Base-by-base conservation (phyloP, 441 rosid genomes). In the Erodium chrysanthum region DNA sequence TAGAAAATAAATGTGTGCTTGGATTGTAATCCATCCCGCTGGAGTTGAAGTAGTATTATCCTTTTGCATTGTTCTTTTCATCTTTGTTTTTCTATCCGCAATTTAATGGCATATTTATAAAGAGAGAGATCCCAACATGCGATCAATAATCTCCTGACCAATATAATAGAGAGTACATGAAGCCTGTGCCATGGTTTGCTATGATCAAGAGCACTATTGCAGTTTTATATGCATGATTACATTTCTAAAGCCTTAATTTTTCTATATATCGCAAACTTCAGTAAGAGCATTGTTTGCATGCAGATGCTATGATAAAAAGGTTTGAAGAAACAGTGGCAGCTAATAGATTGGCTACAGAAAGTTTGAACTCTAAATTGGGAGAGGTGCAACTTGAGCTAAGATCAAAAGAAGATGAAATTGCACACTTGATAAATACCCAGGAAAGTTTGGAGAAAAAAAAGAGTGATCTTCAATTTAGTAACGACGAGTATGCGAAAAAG, bases 371-470 rank as follows among this genome's bases (percentile, higher is more conserved):
- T 75, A 84, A 85, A 76, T 74, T 89, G 71, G 88, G 68, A 66
- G 85, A 83, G 69, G 58, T 80, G 79, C 80, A 77, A 31, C 74
- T 58, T 73, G 81, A 76, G 68, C 67, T 88, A 70, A 72, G 75
- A 66, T 52, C 72, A 64, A 93, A 85, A 77, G 95, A 84, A 71
- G 84, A 84, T 63, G 81, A 86, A 72, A 81, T 84, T 68, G 76
- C 72, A 77, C 22, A 65, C 73, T 79, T 89, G 76, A 73, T 78
- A 56, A 66, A 67, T 50, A 73, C 77, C 67, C 81, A 76, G 73
- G 84, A 82, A 70, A 86, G 74, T 8, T 67, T 88, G 82, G 90
- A 84, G 74, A 82, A 82, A 74, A 87, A 85, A 56, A 88, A 81
- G 73, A 74, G 69, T 71, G 75, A 75, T 61, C 82, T 80, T 71